Percentiles rank a stretch among this genome's conserved stretches.
phyloP scores from a whole-genome alignment of 2,329 filamentous ascomycete species.

The Sarocladium strictum region DNA sequence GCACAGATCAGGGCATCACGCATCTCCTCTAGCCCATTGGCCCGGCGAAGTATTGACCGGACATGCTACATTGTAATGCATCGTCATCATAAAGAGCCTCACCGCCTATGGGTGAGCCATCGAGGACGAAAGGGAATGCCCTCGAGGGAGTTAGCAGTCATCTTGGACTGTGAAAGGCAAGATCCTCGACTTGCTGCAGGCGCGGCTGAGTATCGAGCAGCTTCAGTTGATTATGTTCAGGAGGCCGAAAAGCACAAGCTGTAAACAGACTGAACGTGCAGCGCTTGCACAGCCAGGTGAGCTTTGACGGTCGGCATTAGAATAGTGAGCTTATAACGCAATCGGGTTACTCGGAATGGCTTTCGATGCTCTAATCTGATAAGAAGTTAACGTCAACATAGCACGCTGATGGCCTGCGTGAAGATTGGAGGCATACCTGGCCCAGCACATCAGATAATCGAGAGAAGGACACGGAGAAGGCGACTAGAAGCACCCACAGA shows the following conservation, averaged over 20 bases:
- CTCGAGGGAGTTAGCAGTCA: slow-evolving; percentile 19
- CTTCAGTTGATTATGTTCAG: slow-evolving; percentile 2
- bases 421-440: not conserved
- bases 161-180: slow-evolving; percentile 15
- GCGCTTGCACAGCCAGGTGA: too few relatives aligned
- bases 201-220: not conserved
- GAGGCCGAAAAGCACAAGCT: not conserved
- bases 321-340: not conserved
- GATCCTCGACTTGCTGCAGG: not conserved
- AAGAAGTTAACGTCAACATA: too few relatives aligned
- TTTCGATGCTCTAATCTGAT: too few relatives aligned
- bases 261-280: not conserved
- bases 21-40: slow-evolving; percentile 26
- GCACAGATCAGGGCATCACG: too few relatives aligned
- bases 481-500: slow-evolving; percentile 1
- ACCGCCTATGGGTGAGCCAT: slow-evolving; percentile 21
- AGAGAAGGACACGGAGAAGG: not conserved
- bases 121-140: slow-evolving; percentile 25
- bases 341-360: too few relatives aligned
- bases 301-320: not conserved
- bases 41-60: slow-evolving; percentile 14
- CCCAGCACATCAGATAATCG: not conserved
- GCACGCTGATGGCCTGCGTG: too few relatives aligned
- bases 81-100: slow-evolving; percentile 16
- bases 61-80: slow-evolving; percentile 16